Evolutionary conservation across 2,329 filamentous ascomycete species (phyloP).

Genomic region (Colletotrichum lupini): DNA sequence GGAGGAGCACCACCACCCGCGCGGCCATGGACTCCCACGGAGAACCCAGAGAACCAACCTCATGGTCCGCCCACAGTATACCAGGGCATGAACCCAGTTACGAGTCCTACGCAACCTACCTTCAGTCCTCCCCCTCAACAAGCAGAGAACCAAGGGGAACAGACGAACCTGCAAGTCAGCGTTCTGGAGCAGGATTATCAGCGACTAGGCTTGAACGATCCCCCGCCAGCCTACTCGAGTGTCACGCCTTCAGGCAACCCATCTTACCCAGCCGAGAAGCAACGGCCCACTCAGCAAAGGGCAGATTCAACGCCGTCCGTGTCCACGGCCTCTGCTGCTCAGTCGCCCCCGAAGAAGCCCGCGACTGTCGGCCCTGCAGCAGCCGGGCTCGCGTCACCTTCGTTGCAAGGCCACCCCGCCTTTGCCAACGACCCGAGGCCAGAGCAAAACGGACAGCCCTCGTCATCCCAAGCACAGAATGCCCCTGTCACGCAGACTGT

Average conservation of each 20-base stretch:
- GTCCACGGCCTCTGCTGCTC: conserved; percentile 41
- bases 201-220: conserved; percentile 83
- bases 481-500: conserved; percentile 22
- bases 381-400: conserved; percentile 55
- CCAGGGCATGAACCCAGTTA: conserved; percentile 82
- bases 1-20: conserved; percentile 59
- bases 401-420: conserved; percentile 79
- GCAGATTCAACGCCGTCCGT: conserved; percentile 42
- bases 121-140: conserved; percentile 57
- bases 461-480: conserved; percentile 1
- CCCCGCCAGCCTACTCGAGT: conserved; percentile 95
- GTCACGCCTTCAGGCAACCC: conserved; percentile 66
- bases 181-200: conserved; percentile 89
- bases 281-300: conserved; percentile 54
- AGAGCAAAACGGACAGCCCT: conserved; percentile 54
- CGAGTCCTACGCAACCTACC: conserved; percentile 60
- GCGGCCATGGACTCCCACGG: conserved; percentile 95
- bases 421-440: conserved; percentile 85
- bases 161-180: conserved; percentile 66
- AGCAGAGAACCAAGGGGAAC: conserved; percentile 45
- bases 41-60: conserved; percentile 84
- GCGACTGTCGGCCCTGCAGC: conserved; percentile 41
- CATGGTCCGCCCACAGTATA: conserved; percentile 93
- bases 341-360: conserved; percentile 44
- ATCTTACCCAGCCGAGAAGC: conserved; percentile 85